Evolutionary conservation across 2,329 filamentous ascomycete genomes (phyloP), one percentile per base, ranked within the genome.

Genomic region (Aspergillus unguis): DNA sequence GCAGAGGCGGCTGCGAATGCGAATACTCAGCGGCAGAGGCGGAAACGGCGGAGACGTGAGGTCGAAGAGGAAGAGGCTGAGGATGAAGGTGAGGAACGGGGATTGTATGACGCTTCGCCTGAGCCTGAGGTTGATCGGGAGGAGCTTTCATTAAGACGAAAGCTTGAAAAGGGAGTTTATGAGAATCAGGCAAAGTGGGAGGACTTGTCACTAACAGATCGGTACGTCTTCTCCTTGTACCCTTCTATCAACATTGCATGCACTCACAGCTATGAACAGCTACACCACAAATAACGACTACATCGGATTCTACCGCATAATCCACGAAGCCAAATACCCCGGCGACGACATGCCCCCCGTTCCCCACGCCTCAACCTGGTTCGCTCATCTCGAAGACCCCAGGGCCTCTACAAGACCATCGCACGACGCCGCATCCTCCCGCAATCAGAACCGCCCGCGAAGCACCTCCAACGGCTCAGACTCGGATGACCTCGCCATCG

Each of bases 281-380:
- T 88, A 88, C 64, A 75, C 80, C 4, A 71, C 75, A 6, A 76
- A 86, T 62, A 82, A 85, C 58, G 72, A 77, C 47, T 88, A 88
- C 67, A 72, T 77, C 44, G 75, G 75, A 25, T 88, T 86, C 74
- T 82, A 83, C 63, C 72, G 75, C 6, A 69, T 81, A n/a, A 74
- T 86, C 3, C 84, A 86, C 65, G 82, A 86, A 58, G 78, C 83
- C 28, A 77, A 77, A 44, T 72, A 83, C 57, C 75, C 75, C 1
- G 76, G 76, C n/a, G 75, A 81, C 47, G 72, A 78, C 3, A 77
- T 77, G 1, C 77, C 79, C 3, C 75, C 77, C 0, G 64, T 85
- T 11, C 80, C 84, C 0, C 76, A 81, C 46, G 68, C 80, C 7
- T 79, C 77, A 9, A 81, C 81, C 8, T 88, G 85, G 85, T 88